Evolutionary conservation across 345 rosid species (phyloP), one percentile per base, ranked within the genome.

Genomic region (Sisymbrium altissimum): DNA sequence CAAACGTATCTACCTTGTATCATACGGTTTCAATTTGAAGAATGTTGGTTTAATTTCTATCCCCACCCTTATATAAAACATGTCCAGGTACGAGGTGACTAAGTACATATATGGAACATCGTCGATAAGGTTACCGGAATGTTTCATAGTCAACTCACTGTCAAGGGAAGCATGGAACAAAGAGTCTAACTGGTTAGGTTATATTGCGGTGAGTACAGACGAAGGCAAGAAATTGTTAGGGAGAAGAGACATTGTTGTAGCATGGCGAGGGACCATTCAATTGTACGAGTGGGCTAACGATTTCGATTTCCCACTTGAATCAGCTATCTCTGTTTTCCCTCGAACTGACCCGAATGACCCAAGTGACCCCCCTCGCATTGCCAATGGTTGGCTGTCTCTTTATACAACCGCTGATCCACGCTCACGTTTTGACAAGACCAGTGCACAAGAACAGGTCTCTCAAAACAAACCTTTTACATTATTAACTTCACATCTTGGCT

Each of bases 261-360:
- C 87, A 3, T 83, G 89, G 89, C 72, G 84, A 69, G 89, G 89
- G 32, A 83, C 85, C 19, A 25, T 81, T 39, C 82, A 63, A 36
- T 9, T 21, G 7, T 67, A 59, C 0, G 84, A 85, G 39, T 83
- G 81, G 86, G 56, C 66, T 54, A 78, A 72, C 18, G 80, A 23
- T 70, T 64, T 71, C 19, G 52, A 13, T 44, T 79, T 68, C 41
- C 80, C 81, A 17, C 64, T 81, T 39, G 78, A 64, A 5, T 54
- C 82, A 19, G 87, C 82, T 68, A 41, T 79, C 32, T 14, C 48
- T 1, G 23, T 84, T 12, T 66, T 87, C 23, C 79, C 78, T 9
- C 11, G n/a, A 36, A 46, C 43, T 3, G 35, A 67, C 39, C 69
- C 44, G 7, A 43, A 29, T 45, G 50, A 61, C 40, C 70, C 36